phyloP scores from a whole-genome alignment of 176 grass and related monocot species.

The Alopecurus myosuroides region DNA sequence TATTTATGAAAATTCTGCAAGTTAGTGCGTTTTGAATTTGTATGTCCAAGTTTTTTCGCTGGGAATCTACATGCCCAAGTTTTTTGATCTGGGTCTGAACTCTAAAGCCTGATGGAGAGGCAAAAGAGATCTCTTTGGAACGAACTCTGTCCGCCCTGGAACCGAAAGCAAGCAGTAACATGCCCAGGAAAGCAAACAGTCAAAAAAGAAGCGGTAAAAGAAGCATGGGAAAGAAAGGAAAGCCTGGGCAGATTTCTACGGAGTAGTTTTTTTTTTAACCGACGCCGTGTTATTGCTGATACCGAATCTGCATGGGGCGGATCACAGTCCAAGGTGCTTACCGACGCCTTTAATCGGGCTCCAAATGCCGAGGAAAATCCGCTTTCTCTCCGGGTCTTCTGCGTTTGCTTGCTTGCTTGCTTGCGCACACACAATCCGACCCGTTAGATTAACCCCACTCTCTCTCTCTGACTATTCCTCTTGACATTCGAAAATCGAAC shows the following conservation, averaged over 20 bases:
- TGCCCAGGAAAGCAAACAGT: not conserved
- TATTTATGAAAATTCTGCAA: not conserved
- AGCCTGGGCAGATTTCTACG: conserved; percentile 25
- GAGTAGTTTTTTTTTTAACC: not conserved
- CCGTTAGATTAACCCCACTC: not conserved
- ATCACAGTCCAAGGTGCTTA: conserved; percentile 22
- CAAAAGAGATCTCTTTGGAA: not conserved
- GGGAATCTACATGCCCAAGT: not conserved
- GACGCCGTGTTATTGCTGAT: not conserved
- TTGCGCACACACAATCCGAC: not conserved
- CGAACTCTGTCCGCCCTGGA: not conserved
- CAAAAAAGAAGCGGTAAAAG: conserved; percentile 7
- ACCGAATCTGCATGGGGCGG: conserved; percentile 11
- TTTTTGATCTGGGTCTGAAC: not conserved
- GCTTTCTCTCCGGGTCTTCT: conserved; percentile 35
- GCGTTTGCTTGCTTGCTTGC: not conserved
- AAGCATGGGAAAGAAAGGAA: not conserved
- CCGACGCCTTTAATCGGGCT: conserved; percentile 56
- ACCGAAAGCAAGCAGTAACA: not conserved
- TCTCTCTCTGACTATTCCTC: not conserved
- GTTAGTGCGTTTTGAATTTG: not conserved
- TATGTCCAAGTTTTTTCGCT: not conserved
- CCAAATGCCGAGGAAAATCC: conserved; percentile 54
- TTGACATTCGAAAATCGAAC: conserved; percentile 14
- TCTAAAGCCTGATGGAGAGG: not conserved